Evolutionary conservation across 2,329 filamentous ascomycete species (phyloP), one percentile per base, ranked within the genome.

Genomic region (Fonsecaea multimorphosa): DNA sequence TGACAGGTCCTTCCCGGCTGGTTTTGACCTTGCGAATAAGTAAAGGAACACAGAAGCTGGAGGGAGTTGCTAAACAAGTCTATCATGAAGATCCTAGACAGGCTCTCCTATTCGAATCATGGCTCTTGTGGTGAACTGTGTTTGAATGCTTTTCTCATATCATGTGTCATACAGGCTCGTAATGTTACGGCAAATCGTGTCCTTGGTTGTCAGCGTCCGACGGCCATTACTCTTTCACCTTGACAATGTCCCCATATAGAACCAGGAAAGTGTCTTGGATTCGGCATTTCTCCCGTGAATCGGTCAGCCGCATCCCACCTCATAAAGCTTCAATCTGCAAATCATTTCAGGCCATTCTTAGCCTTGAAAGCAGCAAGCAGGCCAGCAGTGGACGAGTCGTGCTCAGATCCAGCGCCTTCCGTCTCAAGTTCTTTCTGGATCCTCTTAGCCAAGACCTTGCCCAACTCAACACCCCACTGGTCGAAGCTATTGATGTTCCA

Each of bases 401-500:
- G 95, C 65, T 85, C 86, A 65, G 83, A 82, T 73, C 86, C 87
- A 67, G 87, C 91, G n/a, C 85, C 79, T 76, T 89, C 85, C 71
- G 79, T 81, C 76, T 97, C 93, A 65, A 99, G 86, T 85, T 99
- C 95, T 75, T 81, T 78, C 73, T 92, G 89, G 70, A 93, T 93
- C 83, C 92, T 93, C 89, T 94, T 98, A 68, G 95, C 95, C 72
- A 99, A 84, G 46, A 90, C 89, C 89, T 99, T 99, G 79, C 95
- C 95, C 68, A 99, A 84, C 85, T 99, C 95, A 52, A 99, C 95
- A 82, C 95, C 95, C 95, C 95, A 99, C 85, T 99, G 95, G 83
- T 99, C 95, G 77, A 98, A 99, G 76, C 90, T 93, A 87, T 99
- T 99, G 85, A 99, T 97, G 83, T 98, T 96, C 95, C 95, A 99